Conservation (phyloP, 1,284 basidiomycete genomes). For the Pholiota adiposa region DNA sequence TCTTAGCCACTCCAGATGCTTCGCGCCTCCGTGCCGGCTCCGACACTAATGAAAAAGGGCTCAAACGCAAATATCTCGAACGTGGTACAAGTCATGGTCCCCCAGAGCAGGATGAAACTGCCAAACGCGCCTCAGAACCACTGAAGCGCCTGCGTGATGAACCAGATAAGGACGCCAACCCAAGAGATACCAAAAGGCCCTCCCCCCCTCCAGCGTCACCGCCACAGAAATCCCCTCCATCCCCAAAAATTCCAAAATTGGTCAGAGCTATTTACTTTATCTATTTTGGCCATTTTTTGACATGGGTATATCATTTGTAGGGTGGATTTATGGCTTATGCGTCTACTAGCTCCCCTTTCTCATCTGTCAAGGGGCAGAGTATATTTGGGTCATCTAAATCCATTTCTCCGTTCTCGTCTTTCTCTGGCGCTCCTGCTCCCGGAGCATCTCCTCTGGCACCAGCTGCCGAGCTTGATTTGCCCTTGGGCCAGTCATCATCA, state of each 20-base stretch:
- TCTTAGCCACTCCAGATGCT: constrained; percentile 14
- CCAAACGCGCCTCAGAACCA: constrained; percentile 35
- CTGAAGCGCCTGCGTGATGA: constrained; percentile 60
- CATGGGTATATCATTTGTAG: constrained; percentile 31
- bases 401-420: constrained; percentile 30
- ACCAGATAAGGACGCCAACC: constrained; percentile 57
- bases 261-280: constrained; percentile 39
- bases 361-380: constrained; percentile 67
- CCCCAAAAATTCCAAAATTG: constrained; percentile 46
- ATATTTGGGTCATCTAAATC: constrained; percentile 54
- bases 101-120: constrained; percentile 34
- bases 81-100: constrained; percentile 61
- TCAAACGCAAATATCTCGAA: constrained; percentile 68
- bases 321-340: constrained; percentile 78
- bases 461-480: constrained; percentile 24
- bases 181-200: constrained; percentile 63
- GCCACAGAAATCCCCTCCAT: constrained; percentile 34
- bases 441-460: constrained; percentile 19
- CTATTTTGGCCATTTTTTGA: constrained; percentile 11
- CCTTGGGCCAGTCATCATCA: constrained; percentile 35
- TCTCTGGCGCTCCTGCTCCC: constrained; percentile 24
- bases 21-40: constrained; percentile 34
- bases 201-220: constrained; percentile 65
- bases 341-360: constrained; percentile 70
- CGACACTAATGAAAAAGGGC: constrained; percentile 55